A percentile compares a stretch with the other conserved stretches of the same genome.
Evolutionary conservation across 2,329 filamentous ascomycete genomes (phyloP).

Genomic region (Dothideomycetidae sp.): DNA sequence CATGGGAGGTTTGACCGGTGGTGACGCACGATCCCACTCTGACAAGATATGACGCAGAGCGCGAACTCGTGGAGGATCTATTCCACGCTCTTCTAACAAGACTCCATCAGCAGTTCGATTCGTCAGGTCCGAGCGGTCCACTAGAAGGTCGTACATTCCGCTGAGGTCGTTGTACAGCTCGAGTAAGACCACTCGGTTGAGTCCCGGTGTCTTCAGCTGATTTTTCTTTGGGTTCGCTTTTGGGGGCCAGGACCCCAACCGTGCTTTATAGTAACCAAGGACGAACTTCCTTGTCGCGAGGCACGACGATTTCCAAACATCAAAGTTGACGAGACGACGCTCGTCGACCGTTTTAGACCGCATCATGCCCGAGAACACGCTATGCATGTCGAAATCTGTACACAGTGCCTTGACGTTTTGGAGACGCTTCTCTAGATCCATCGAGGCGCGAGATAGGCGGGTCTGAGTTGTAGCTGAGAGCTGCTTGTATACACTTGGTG

Average conservation of each 20-base stretch:
- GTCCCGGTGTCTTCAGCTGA: slow-evolving; percentile 66
- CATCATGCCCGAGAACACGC: slow-evolving; percentile 74
- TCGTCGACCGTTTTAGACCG: slow-evolving; percentile 67
- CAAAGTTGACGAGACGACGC: slow-evolving; percentile 66
- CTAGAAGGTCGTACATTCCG: slow-evolving; percentile 74
- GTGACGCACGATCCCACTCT: slow-evolving; percentile 79
- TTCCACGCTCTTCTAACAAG: slow-evolving; percentile 36
- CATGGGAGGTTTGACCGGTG: slow-evolving; percentile 79
- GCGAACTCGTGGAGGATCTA: slow-evolving; percentile 46
- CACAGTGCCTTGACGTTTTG: slow-evolving; percentile 57
- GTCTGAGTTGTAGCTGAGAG: slow-evolving; percentile 60
- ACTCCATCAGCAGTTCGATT: slow-evolving; percentile 61
- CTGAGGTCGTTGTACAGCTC: slow-evolving; percentile 78
- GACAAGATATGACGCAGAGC: slow-evolving; percentile 66
- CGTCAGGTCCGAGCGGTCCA: slow-evolving; percentile 64
- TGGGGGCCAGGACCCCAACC: slow-evolving; percentile 71
- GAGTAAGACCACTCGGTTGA: slow-evolving; percentile 71
- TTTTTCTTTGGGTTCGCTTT: slow-evolving; percentile 89
- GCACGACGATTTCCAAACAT: slow-evolving; percentile 67
- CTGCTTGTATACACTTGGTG: slow-evolving; percentile 53
- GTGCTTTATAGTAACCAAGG: slow-evolving; percentile 52
- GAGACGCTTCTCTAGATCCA: slow-evolving; percentile 63
- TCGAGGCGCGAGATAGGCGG: slow-evolving; percentile 65
- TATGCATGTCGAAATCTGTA: slow-evolving; percentile 83
- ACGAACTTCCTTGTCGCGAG: slow-evolving; percentile 59